These are phyloP conservation scores for Leptosphaerulina australis DNA, from an alignment of 2,329 filamentous ascomycete species.

Conservation along the genomic window DNA sequence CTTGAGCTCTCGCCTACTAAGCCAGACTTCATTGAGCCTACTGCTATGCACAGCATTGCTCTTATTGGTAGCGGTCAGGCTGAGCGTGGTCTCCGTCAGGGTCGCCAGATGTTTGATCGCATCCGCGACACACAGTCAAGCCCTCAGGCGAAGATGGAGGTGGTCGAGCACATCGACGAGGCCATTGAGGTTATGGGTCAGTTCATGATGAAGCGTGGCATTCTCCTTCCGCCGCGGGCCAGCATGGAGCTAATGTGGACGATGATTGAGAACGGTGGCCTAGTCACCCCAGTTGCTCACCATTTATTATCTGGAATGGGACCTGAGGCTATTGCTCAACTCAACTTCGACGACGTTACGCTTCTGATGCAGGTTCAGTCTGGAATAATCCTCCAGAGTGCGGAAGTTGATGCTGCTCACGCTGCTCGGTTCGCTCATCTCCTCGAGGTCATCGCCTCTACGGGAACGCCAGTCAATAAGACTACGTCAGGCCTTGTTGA, in stretches of 20 bases:
- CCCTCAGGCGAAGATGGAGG: slow-evolving; percentile 58
- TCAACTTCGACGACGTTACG: slow-evolving; percentile 60
- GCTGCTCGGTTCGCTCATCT: slow-evolving; percentile 66
- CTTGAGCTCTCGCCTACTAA: slow-evolving; percentile 67
- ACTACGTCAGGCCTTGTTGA: slow-evolving; percentile 64
- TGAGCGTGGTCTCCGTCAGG: slow-evolving; percentile 78
- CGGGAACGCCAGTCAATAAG: slow-evolving; percentile 60
- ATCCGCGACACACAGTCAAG: slow-evolving; percentile 69
- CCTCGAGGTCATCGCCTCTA: slow-evolving; percentile 62
- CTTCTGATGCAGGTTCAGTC: slow-evolving; percentile 67
- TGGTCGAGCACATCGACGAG: slow-evolving; percentile 84
- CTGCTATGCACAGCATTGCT: slow-evolving; percentile 87
- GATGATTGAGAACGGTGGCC: slow-evolving; percentile 69
- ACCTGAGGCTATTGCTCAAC: slow-evolving; percentile 63
- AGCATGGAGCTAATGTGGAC: slow-evolving; percentile 66
- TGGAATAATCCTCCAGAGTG: slow-evolving; percentile 55
- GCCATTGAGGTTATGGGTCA: slow-evolving; percentile 72
- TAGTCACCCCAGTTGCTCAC: slow-evolving; percentile 64
- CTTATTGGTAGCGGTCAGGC: slow-evolving; percentile 85
- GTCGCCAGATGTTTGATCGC: slow-evolving; percentile 84
- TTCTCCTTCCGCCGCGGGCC: slow-evolving; percentile 59
- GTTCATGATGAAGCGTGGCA: slow-evolving; percentile 60
- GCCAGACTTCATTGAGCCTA: slow-evolving; percentile 78
- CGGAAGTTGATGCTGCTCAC: slow-evolving; percentile 61
- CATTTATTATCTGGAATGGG: slow-evolving; percentile 66